phyloP scores from a whole-genome alignment of 2,329 filamentous ascomycete genomes.

The Paraphoma chrysanthemicola region DNA sequence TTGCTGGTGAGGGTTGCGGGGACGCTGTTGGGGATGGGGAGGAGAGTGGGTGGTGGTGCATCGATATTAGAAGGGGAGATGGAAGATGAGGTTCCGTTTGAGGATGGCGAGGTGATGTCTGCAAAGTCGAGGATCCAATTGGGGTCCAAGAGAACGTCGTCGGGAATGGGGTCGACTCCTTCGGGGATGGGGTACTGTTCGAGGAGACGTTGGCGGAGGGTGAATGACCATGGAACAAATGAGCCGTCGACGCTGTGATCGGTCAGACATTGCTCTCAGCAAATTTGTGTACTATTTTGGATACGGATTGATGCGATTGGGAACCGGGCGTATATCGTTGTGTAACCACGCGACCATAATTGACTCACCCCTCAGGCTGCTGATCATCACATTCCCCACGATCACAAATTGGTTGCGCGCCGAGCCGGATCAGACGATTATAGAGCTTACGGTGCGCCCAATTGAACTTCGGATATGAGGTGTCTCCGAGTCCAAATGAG shows the following conservation, averaged over 20 bases:
- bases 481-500: conserved; percentile 91
- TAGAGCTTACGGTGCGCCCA: conserved; percentile 89
- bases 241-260: conserved; percentile 74
- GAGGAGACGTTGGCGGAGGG: conserved; percentile 71
- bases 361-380: conserved; percentile 84
- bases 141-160: conserved; percentile 76
- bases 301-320: no score
- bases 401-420: conserved; percentile 76
- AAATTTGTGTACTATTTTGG: no score
- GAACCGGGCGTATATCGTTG: no score
- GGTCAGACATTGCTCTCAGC: conserved; percentile 1
- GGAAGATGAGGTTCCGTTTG: not conserved
- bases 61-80: conserved; percentile 4
- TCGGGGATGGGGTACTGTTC: conserved; percentile 72
- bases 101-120: conserved; percentile 15
- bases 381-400: conserved; percentile 91
- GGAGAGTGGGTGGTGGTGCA: conserved; percentile 50
- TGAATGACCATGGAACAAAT: conserved; percentile 78
- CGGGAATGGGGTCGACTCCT: conserved; percentile 73
- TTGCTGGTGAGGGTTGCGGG: conserved; percentile 69
- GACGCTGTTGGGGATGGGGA: conserved; percentile 63
- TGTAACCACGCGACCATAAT: no score
- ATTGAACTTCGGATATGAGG: conserved; percentile 95
- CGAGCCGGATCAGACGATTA: conserved; percentile 82
- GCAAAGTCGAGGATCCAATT: conserved; percentile 68